A percentile compares a stretch with the other conserved stretches of the same genome.
These are phyloP conservation scores for Crepidotus variabilis DNA, from an alignment of 768 basidiomycete species.

Conservation along the genomic window DNA sequence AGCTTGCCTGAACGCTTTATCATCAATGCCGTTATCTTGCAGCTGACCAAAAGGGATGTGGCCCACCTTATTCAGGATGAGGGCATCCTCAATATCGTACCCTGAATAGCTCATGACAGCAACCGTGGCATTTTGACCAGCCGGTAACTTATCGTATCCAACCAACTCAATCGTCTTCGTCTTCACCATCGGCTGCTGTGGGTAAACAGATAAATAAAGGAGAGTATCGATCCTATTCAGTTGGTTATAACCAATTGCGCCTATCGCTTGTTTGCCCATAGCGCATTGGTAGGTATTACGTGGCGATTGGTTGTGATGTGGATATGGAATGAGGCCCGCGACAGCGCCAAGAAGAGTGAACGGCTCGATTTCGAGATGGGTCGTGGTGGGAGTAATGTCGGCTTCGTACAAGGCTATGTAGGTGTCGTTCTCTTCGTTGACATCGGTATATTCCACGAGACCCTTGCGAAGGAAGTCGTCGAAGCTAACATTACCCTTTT, in stretches of 20 bases:
- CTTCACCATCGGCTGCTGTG: constrained; percentile 99
- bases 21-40: background rate
- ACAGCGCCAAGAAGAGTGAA: constrained; percentile 98
- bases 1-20: constrained; percentile 60
- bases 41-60: background rate
- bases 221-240: constrained; percentile 96
- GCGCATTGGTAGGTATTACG: constrained; percentile 99
- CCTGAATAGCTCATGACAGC: constrained; percentile 99
- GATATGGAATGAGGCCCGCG: constrained; percentile 97
- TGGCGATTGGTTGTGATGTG: constrained; percentile 98
- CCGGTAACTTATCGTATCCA: constrained; percentile 94
- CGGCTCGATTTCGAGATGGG: constrained; percentile 97
- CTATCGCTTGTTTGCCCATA: constrained; percentile 99
- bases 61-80: constrained; percentile 87
- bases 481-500: constrained; percentile 74
- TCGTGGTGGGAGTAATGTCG: constrained; percentile 77
- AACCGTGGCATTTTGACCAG: constrained; percentile 97
- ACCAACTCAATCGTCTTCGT: constrained; percentile 97
- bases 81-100: constrained; percentile 98
- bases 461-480: constrained; percentile 93
- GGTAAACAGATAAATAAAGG: constrained; percentile 96
- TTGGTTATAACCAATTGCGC: constrained; percentile 97
- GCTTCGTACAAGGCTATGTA: constrained; percentile 93
- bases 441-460: constrained; percentile 96
- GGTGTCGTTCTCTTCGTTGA: constrained; percentile 98